Conservation (phyloP, 306 rosid species). For the Pterocarpus macrocarpus region DNA sequence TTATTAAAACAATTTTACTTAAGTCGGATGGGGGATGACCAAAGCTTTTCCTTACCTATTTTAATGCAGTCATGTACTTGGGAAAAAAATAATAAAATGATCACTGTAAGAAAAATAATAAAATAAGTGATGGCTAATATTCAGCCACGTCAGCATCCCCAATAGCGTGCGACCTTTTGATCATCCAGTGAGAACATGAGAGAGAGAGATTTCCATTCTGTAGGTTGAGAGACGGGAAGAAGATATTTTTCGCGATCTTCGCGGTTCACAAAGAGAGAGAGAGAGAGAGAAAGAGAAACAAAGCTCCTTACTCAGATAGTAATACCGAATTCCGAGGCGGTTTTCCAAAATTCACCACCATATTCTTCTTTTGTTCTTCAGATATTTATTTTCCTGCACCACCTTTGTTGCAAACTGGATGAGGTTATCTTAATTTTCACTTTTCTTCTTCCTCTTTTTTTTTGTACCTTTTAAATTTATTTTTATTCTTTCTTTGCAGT, state of each 20-base stretch:
- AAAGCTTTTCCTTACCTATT: no score
- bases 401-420: neutral
- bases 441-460: neutral
- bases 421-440: neutral
- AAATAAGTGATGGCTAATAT: slow-evolving; percentile 45
- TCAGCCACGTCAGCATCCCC: slow-evolving; percentile 53
- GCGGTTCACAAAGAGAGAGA: slow-evolving; percentile 34
- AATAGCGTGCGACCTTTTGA: slow-evolving; percentile 58
- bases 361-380: neutral
- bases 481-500: neutral
- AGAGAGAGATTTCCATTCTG: slow-evolving; percentile 3
- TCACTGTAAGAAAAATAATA: neutral
- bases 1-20: no score
- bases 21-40: no score
- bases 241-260: slow-evolving; percentile 56
- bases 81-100: neutral
- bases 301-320: slow-evolving; percentile 10
- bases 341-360: neutral
- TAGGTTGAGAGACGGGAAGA: neutral
- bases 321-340: neutral
- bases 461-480: neutral
- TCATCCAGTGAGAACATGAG: neutral
- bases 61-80: no score
- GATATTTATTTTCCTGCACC: slow-evolving; percentile 5
- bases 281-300: neutral